Conservation (phyloP, 306 rosid species). For the Dalbergia cochinchinensis region DNA sequence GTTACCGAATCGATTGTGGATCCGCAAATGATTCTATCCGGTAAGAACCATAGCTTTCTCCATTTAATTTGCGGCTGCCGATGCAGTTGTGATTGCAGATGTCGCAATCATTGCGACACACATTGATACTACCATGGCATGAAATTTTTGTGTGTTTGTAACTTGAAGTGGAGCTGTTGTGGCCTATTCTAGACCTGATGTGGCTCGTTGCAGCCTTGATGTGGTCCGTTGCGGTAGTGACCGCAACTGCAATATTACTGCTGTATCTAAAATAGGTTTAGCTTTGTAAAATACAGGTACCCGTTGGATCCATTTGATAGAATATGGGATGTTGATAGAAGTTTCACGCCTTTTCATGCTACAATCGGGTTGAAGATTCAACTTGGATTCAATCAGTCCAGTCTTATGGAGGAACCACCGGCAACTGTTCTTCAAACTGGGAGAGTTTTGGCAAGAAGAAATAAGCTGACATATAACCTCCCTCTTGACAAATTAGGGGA, state of each 20-base stretch:
- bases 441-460: conserved; percentile 71
- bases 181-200: too few species aligned
- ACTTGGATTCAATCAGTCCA: conserved; percentile 54
- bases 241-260: too few species aligned
- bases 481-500: conserved; percentile 67
- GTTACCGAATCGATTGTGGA: conserved; percentile 83
- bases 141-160: too few species aligned
- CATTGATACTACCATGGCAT: too few species aligned
- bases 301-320: conserved; percentile 85
- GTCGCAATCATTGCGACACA: too few species aligned
- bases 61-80: background rate
- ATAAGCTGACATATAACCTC: conserved; percentile 69
- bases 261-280: background rate
- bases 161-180: too few species aligned
- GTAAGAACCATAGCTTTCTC: conserved; percentile 51
- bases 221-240: too few species aligned
- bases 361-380: conserved; percentile 68
- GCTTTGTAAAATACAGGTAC: conserved; percentile 63
- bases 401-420: conserved; percentile 68
- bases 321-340: conserved; percentile 77
- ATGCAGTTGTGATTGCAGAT: too few species aligned
- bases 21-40: conserved; percentile 62
- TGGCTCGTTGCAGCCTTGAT: too few species aligned
- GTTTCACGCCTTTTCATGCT: conserved; percentile 73
- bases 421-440: conserved; percentile 73